These are phyloP conservation scores for Acacia melanoxylon DNA, from an alignment of 306 rosid species.

Conservation along the genomic window DNA sequence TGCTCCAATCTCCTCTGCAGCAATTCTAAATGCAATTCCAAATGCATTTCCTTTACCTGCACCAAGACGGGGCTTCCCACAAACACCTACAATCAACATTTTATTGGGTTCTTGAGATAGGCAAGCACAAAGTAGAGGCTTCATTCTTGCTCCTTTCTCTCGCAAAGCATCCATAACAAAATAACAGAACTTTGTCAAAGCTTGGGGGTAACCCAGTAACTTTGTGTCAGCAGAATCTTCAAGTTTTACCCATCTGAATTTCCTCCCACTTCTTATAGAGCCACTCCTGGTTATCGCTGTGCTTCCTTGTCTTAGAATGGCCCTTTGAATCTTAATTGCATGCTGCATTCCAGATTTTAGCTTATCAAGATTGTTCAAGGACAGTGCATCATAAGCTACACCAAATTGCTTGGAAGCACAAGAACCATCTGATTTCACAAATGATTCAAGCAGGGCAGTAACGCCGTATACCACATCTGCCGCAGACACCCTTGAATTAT, in stretches of 20 bases:
- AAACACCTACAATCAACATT: conserved; percentile 84
- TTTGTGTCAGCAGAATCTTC: conserved; percentile 74
- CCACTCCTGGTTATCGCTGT: conserved; percentile 77
- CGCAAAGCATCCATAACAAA: conserved; percentile 93
- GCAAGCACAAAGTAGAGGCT: conserved; percentile 95
- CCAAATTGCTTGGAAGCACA: conserved; percentile 84
- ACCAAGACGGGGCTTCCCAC: conserved; percentile 93
- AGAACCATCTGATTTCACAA: conserved; percentile 68
- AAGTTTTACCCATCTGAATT: conserved; percentile 88
- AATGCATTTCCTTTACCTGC: conserved; percentile 86
- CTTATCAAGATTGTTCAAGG: conserved; percentile 71
- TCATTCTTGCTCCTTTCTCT: conserved; percentile 94
- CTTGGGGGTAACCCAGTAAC: conserved; percentile 87
- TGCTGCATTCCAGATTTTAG: conserved; percentile 85
- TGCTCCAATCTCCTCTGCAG: conserved; percentile 71
- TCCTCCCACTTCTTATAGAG: conserved; percentile 83
- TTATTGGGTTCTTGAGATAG: conserved; percentile 76
- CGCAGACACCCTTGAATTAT: conserved; percentile 86
- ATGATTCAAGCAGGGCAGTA: conserved; percentile 91
- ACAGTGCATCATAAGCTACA: conserved; percentile 83
- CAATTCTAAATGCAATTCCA: conserved; percentile 79
- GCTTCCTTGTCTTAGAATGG: conserved; percentile 93
- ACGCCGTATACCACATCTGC: conserved; percentile 99
- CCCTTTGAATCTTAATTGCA: conserved; percentile 84
- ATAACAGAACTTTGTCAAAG: conserved; percentile 87